Base-by-base conservation (phyloP, 495 filamentous ascomycete species). In the Penicillium angulare region DNA sequence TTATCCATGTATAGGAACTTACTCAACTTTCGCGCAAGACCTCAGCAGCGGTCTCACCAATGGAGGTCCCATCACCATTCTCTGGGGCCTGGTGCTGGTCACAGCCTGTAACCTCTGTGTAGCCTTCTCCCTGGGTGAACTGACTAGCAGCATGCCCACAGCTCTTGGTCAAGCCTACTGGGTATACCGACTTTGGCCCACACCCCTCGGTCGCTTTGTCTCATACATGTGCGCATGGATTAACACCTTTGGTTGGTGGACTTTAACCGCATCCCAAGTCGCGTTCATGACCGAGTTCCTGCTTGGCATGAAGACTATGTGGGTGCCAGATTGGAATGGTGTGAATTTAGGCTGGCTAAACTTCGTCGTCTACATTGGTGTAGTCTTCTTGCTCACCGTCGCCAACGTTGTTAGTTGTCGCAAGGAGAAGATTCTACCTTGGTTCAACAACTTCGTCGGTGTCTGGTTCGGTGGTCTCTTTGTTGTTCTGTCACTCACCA, bases 221-320 rank as follows among this genome's bases (percentile, higher is more conserved):
- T 75, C 72, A 3, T 77, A 77, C 55, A 74, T 76, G 72, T 75
- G 72, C 52, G 74, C 74, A 0, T 76, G 74, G 74, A 74, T 77
- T 57, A 76, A 77, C 49, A 75, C 68, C 5, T 77, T 76, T 44
- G 73, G 74, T 22, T 77, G 74, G 74, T 77, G 74, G 74, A 75
- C 73, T 3, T 55, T 77, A 48, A 71, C 70, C 5, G 73, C 74
- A 13, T 75, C 72, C 5, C 73, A 76, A 46, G 63, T 74, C 31
- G 73, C 73, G 7, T 77, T 77, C 56, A 77, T 77, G 73, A 71
- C 74, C 5, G 71, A 75, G 32, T 77, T 77, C 34, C 50, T 76
- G 34, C 64, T 77, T 3, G 72, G 74, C 27, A 75, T 76, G 70
- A 74, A 72, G 56, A 61, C 66, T 26, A 68, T 77, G 68, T 77